phyloP scores from a whole-genome alignment of 306 rosid genomes.

The Citrullus amarus region DNA sequence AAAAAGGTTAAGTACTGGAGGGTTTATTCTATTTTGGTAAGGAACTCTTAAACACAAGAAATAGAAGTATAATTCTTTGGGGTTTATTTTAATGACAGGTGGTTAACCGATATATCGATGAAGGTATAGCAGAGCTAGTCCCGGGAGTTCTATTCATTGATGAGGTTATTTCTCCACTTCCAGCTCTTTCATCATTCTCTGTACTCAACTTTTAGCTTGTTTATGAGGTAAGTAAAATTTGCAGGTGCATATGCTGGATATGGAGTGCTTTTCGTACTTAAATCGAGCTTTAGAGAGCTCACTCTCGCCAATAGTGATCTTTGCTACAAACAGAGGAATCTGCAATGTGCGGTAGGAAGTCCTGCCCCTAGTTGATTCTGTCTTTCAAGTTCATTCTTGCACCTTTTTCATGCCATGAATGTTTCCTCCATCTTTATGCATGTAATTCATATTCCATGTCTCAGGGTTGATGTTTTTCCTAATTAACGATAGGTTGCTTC shows the following conservation, averaged over 20 bases:
- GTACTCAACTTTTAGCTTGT: not conserved
- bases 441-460: not conserved
- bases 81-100: constrained; percentile 40
- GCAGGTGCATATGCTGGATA: constrained; percentile 93
- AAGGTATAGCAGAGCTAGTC: constrained; percentile 97
- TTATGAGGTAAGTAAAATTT: not conserved
- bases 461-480: not conserved
- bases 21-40: not conserved
- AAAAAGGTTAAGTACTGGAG: no score
- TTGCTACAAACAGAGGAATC: constrained; percentile 97
- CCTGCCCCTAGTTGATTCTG: not conserved
- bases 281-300: constrained; percentile 97
- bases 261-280: constrained; percentile 94
- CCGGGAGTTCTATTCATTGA: constrained; percentile 92
- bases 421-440: not conserved
- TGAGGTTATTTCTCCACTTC: constrained; percentile 30
- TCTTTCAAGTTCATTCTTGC: not conserved
- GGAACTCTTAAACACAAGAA: not conserved
- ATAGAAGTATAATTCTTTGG: not conserved
- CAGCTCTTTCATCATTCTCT: not conserved
- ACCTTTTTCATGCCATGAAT: not conserved
- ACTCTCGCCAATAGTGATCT: constrained; percentile 83
- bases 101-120: constrained; percentile 86
- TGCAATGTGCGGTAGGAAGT: constrained; percentile 78
- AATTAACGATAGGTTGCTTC: not conserved